Conservation (phyloP, 768 basidiomycete genomes). For the Lyophyllum semitale region DNA sequence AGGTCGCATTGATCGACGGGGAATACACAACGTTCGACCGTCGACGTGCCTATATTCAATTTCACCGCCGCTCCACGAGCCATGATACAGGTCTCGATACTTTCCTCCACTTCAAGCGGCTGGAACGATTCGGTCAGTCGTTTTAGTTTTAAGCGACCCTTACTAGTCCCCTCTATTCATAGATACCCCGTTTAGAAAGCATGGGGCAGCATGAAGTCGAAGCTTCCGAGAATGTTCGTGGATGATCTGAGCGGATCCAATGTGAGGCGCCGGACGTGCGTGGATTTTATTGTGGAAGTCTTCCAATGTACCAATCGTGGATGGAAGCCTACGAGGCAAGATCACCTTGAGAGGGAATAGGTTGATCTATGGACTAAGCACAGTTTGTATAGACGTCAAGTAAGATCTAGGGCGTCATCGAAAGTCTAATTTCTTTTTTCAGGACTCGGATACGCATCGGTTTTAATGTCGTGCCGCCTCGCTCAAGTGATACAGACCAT, state of each 20-base stretch:
- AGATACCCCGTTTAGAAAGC: background rate
- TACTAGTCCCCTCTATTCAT: background rate
- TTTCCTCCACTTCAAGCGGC: no score
- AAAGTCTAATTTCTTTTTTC: no score
- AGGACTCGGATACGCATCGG: no score
- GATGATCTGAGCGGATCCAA: background rate
- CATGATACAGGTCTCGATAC: background rate
- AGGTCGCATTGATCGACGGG: background rate
- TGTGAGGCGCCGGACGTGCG: background rate
- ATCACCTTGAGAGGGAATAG: background rate
- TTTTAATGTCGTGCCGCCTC: no score
- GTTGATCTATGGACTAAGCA: no score
- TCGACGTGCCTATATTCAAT: background rate
- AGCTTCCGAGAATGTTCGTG: background rate
- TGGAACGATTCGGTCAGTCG: no score
- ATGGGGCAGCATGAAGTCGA: background rate
- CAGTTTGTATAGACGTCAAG: no score
- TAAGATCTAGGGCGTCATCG: no score
- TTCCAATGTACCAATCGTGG: background rate
- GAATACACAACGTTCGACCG: background rate
- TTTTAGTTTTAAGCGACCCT: background rate
- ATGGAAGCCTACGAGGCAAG: background rate
- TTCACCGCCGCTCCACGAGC: conserved; percentile 1
- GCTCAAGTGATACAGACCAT: no score
- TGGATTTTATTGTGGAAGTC: background rate